phyloP scores from a whole-genome alignment of 768 basidiomycete species.

The Chalciporus sphaerocephalus region DNA sequence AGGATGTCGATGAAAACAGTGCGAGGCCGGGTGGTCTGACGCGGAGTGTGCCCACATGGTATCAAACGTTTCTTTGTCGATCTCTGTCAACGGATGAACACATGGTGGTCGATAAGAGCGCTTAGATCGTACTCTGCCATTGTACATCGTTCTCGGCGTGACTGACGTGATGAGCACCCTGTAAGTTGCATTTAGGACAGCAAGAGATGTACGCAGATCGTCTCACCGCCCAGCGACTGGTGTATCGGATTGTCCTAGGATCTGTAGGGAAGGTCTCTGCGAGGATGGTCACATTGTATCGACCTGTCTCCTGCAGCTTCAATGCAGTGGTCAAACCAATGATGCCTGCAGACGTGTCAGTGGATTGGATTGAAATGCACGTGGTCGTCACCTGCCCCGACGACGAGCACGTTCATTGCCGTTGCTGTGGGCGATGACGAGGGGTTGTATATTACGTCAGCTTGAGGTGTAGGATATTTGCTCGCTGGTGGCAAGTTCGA shows the following conservation, averaged over 20 bases:
- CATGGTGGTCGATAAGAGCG: background rate
- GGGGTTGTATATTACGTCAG: background rate
- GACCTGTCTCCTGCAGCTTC: constrained; percentile 55
- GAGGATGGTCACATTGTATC: constrained; percentile 59
- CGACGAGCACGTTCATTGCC: background rate
- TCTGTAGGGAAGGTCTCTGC: constrained; percentile 68
- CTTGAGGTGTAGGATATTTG: background rate
- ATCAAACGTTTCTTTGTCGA: constrained; percentile 66
- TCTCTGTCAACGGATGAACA: constrained; percentile 35
- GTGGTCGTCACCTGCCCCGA: constrained; percentile 1
- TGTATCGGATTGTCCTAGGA: constrained; percentile 61
- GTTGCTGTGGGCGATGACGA: background rate
- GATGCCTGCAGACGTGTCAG: constrained; percentile 46
- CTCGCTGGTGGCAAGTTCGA: no score
- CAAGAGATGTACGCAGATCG: background rate
- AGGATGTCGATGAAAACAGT: constrained; percentile 54
- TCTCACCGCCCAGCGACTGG: constrained; percentile 74
- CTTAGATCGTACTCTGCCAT: constrained; percentile 43
- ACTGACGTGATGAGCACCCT: constrained; percentile 77
- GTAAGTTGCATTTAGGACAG: background rate
- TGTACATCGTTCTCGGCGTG: constrained; percentile 41
- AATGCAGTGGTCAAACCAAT: constrained; percentile 71
- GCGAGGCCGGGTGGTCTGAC: constrained; percentile 44
- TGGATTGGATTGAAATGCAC: background rate
- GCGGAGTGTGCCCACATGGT: constrained; percentile 66